A percentile compares a stretch with the other conserved stretches of the same genome.
Evolutionary conservation across 768 basidiomycete species (phyloP).

Genomic region (Cystobasidium onofrii): DNA sequence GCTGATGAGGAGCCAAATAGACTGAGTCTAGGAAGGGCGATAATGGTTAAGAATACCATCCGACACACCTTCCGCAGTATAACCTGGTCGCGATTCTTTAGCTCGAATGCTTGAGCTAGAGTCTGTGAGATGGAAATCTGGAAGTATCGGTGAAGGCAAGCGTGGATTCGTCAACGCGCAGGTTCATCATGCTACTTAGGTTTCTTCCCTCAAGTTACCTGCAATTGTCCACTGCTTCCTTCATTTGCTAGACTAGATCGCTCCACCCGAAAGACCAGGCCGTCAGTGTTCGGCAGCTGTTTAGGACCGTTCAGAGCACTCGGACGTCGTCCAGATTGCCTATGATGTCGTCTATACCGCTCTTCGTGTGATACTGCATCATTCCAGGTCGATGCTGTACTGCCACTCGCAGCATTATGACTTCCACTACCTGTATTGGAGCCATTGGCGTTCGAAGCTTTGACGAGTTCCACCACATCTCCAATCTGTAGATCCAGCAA

Average conservation of each 20-base stretch:
- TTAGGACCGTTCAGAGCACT: neutral
- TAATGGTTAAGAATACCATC: too few relatives aligned
- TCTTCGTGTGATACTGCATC: neutral
- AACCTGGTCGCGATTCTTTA: conserved; percentile 31
- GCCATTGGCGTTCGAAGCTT: conserved; percentile 1
- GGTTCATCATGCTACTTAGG: neutral
- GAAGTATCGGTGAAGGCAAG: neutral
- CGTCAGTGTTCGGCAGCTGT: neutral
- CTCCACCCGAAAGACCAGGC: conserved; percentile 3
- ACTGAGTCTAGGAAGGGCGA: too few relatives aligned
- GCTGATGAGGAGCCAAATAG: neutral
- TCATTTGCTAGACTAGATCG: neutral
- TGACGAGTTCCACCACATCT: conserved; percentile 17
- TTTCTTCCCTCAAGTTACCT: conserved; percentile 2
- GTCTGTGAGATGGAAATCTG: conserved; percentile 30
- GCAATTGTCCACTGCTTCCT: conserved; percentile 19
- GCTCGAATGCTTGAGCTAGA: conserved; percentile 11
- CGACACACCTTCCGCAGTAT: conserved; percentile 12
- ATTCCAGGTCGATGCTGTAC: neutral
- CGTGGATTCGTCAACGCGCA: neutral
- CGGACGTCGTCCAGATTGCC: neutral
- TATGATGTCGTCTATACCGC: neutral
- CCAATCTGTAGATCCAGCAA: neutral
- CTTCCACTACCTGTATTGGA: neutral
- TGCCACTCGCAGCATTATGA: neutral